These are phyloP conservation scores for Hanseniaspora hatyaiensis DNA, from an alignment of 805 yeast species.

Conservation along the genomic window DNA sequence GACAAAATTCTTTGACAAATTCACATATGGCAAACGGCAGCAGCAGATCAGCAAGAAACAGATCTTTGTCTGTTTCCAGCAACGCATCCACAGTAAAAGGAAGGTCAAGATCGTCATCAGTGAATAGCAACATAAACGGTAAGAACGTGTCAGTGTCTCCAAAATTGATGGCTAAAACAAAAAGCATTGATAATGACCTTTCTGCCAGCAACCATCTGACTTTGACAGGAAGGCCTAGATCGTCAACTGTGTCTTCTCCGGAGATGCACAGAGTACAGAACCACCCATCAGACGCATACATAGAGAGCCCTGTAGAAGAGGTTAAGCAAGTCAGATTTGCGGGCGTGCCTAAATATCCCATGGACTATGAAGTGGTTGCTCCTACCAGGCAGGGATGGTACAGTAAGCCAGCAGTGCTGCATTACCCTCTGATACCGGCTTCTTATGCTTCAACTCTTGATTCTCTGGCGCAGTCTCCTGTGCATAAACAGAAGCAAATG, in stretches of 20 bases:
- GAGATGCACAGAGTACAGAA: too few species aligned
- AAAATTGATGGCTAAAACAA: too few species aligned
- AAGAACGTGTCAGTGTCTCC: too few species aligned
- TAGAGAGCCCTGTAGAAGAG: too few species aligned
- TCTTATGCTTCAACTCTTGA: constrained; percentile 13
- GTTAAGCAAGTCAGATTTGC: constrained; percentile 29
- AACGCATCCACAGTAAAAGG: constrained; percentile 14
- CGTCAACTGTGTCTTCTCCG: too few species aligned
- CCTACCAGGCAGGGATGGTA: constrained; percentile 31
- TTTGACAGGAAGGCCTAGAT: too few species aligned
- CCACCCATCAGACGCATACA: too few species aligned
- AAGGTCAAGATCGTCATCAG: constrained; percentile 28
- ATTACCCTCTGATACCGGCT: constrained; percentile 28
- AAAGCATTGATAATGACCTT: too few species aligned
- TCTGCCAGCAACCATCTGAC: too few species aligned
- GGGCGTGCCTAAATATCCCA: constrained; percentile 28
- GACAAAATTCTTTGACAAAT: constrained; percentile 20
- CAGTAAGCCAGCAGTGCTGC: constrained; percentile 29
- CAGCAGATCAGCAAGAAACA: neutral
- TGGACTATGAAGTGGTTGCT: constrained; percentile 25
- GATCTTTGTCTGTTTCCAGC: constrained; percentile 7
- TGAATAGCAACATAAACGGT: too few species aligned
- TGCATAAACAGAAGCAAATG: constrained; percentile 21
- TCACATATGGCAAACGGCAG: constrained; percentile 10
- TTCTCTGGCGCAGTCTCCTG: neutral